Conservation (phyloP, 108 stramenopile species). For the Cyclotella sp. region DNA sequence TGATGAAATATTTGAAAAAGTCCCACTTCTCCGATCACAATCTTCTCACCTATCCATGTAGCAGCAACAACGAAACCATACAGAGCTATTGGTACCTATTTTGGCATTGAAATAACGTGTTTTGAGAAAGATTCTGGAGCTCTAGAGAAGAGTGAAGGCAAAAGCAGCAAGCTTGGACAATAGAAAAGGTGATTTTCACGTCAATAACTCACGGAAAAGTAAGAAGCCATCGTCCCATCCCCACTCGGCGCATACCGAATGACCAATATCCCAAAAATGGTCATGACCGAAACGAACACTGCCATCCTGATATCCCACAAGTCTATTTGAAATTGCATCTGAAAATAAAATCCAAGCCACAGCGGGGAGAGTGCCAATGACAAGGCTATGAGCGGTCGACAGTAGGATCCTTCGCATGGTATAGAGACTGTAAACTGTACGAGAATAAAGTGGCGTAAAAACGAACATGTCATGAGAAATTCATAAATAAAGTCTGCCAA, state of each 20-base stretch:
- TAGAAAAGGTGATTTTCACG: background rate
- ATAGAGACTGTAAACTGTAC: slow-evolving; percentile 48
- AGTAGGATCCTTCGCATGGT: slow-evolving; percentile 65
- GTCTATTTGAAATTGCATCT: slow-evolving; percentile 35
- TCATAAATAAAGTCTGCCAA: background rate
- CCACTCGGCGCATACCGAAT: slow-evolving; percentile 51
- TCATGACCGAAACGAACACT: slow-evolving; percentile 26
- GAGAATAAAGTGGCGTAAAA: background rate
- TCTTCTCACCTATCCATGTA: slow-evolving; percentile 68
- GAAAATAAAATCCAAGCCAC: slow-evolving; percentile 53
- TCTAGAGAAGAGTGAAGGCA: too few species aligned
- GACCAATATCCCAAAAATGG: slow-evolving; percentile 38
- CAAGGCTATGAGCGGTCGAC: slow-evolving; percentile 51
- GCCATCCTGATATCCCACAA: slow-evolving; percentile 41
- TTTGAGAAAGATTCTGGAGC: background rate
- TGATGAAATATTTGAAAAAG: background rate
- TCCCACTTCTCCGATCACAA: background rate
- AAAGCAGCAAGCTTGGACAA: background rate
- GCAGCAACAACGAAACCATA: slow-evolving; percentile 67
- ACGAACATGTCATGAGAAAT: background rate
- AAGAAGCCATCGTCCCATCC: slow-evolving; percentile 46
- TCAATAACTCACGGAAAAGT: slow-evolving; percentile 27
- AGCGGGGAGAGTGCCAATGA: slow-evolving; percentile 52
- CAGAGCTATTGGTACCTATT: slow-evolving; percentile 54
- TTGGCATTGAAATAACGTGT: background rate